Evolutionary conservation across 768 basidiomycete genomes (phyloP), one percentile per base, ranked within the genome.

Genomic region (Clitopilus passeckerianus): DNA sequence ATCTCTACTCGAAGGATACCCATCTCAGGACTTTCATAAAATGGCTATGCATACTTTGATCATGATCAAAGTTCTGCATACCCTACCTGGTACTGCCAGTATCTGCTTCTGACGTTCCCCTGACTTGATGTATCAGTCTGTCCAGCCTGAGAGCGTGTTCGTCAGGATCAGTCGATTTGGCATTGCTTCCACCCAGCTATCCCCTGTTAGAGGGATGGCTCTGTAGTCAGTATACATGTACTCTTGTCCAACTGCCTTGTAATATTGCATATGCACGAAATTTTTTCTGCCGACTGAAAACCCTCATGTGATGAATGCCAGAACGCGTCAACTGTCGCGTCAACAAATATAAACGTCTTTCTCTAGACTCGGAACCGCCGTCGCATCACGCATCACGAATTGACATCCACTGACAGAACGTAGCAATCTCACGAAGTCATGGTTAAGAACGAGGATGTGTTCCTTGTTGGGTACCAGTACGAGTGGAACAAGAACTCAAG

Each of bases 401-500:
- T 50, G 46, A n/a, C 46, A 18, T 18, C 6, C 14, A 41, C 37
- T n/a, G 20, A 23, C 56, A 41, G n/a, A 37, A 16, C 56, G 4
- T 24, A 35, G 54, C 46, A 56, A 50, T 41, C 37, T 41, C 59
- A 57, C 57, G 59, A 35, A 16, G 27, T 56, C 24, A 68, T 71
- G 67, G 55, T 57, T 5, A 60, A 61, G 27, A 66, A 67, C 35
- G 81, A 86, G 43, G 82, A 86, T 63, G 18, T 46, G 15, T 43
- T 79, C 6, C 76, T 78, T 23, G 9, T 5, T 16, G 46, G 46
- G 46, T 50, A 50, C 22, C 46, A n/a, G 46, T 89, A 89, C 66
- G 64, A 71, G 1, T 90, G 86, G 86, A 70, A 71, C 2, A 64
- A 76, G 4, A 65, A 72, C 0, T 77, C 79, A 1, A 68, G 75